Percentiles rank a stretch among this genome's conserved stretches.
Conservation (phyloP, 805 yeast species). For the Metschnikowia chrysomelidarum region DNA sequence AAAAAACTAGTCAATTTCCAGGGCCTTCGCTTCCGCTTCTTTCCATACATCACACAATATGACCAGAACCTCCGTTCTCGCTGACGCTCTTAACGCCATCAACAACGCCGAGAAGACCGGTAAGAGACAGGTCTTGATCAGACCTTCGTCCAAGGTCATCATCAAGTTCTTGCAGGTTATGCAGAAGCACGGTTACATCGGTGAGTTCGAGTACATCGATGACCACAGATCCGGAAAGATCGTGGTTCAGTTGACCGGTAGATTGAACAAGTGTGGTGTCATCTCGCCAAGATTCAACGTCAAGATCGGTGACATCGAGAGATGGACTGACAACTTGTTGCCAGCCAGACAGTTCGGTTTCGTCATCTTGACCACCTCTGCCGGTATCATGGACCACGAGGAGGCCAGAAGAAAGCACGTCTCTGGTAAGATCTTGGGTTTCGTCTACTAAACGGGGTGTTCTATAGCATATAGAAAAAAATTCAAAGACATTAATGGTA, state of each 20-base stretch:
- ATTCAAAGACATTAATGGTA: slow-evolving; percentile 3
- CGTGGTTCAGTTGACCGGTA: slow-evolving; percentile 34
- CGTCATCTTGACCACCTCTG: slow-evolving; percentile 97
- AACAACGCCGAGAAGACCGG: slow-evolving; percentile 39
- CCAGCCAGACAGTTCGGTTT: slow-evolving; percentile 99
- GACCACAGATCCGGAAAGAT: slow-evolving; percentile 40
- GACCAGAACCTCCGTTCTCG: slow-evolving; percentile 36
- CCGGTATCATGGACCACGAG: slow-evolving; percentile 99
- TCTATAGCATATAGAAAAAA: slow-evolving; percentile 1
- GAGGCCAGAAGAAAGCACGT: slow-evolving; percentile 99
- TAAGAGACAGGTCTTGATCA: slow-evolving; percentile 36
- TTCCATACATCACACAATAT: slow-evolving; percentile 6
- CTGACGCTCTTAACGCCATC: slow-evolving; percentile 36
- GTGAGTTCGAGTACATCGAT: slow-evolving; percentile 36
- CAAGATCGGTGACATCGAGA: slow-evolving; percentile 91
- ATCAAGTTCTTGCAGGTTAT: slow-evolving; percentile 31
- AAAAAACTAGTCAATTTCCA: slow-evolving; percentile 8
- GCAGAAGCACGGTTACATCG: slow-evolving; percentile 37
- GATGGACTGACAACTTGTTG: slow-evolving; percentile 97
- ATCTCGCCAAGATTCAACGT: slow-evolving; percentile 98
- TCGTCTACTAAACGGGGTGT: slow-evolving; percentile 71
- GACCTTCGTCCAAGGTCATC: slow-evolving; percentile 37
- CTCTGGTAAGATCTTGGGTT: slow-evolving; percentile 97
- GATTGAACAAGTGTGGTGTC: slow-evolving; percentile 86
- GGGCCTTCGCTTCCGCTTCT: slow-evolving; percentile 1